These are phyloP conservation scores for Entrophospora sp. DNA, from an alignment of 192 early-diverging fungal genomes.

Conservation along the genomic window DNA sequence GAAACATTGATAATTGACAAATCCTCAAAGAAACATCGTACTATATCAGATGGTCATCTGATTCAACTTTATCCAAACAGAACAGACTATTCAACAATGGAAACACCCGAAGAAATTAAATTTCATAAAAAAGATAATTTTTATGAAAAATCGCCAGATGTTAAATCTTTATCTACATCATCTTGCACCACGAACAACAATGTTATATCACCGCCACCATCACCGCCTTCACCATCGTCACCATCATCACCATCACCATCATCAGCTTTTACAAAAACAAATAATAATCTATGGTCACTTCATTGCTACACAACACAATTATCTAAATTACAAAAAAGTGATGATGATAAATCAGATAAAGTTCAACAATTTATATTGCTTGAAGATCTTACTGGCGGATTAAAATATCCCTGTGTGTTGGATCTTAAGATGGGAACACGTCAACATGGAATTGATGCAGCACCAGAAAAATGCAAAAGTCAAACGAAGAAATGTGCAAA, in stretches of 20 bases:
- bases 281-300: constrained; percentile 11
- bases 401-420: constrained; percentile 87
- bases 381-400: constrained; percentile 85
- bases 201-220: too few relatives aligned
- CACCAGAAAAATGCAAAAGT: constrained; percentile 68
- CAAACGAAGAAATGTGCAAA: constrained; percentile 90
- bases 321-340: not conserved
- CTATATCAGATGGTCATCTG: too few relatives aligned
- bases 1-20: too few relatives aligned
- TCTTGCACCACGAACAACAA: too few relatives aligned
- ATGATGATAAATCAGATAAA: not conserved
- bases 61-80: too few relatives aligned
- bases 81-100: too few relatives aligned
- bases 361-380: constrained; percentile 77
- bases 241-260: not conserved
- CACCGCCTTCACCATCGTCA: not conserved
- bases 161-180: too few relatives aligned
- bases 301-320: constrained; percentile 11
- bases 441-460: constrained; percentile 88
- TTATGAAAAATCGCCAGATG: not conserved
- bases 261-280: not conserved
- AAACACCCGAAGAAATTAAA: too few relatives aligned
- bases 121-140: not conserved
- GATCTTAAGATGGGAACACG: constrained; percentile 99
- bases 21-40: constrained; percentile 4